Evolutionary conservation across 345 rosid genomes (phyloP).

Genomic region (Eucalyptus brandiana): DNA sequence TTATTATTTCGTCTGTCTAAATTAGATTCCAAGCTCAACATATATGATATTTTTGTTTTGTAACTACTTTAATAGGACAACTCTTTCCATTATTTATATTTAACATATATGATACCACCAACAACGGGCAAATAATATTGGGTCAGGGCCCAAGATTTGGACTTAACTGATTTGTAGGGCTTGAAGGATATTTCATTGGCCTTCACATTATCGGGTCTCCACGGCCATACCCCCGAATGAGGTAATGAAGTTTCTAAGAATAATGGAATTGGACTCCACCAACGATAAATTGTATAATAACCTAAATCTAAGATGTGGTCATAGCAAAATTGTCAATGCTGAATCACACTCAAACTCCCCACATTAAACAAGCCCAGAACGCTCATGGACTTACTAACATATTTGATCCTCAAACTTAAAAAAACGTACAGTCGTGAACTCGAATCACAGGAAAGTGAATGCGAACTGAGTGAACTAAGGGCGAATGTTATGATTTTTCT

Average conservation of each 20-base stretch:
- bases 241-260: neutral
- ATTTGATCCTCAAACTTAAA: no score
- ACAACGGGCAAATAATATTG: accelerated
- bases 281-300: neutral
- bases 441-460: no score
- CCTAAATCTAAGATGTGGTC: neutral
- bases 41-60: no score
- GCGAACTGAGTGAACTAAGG: no score
- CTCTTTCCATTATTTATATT: no score
- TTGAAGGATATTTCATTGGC: neutral
- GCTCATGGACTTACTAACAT: no score
- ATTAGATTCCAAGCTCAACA: neutral
- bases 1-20: accelerated
- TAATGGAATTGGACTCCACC: neutral
- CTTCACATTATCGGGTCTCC: neutral
- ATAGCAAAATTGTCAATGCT: neutral
- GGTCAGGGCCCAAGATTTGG: neutral
- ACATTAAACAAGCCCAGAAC: no score
- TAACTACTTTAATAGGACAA: neutral
- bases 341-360: no score
- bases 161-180: accelerated
- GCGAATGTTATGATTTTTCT: no score
- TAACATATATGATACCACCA: neutral
- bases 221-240: accelerated
- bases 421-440: no score